These are phyloP conservation scores for Tulasnella sp. DNA, from an alignment of 768 basidiomycete species.

Conservation along the genomic window DNA sequence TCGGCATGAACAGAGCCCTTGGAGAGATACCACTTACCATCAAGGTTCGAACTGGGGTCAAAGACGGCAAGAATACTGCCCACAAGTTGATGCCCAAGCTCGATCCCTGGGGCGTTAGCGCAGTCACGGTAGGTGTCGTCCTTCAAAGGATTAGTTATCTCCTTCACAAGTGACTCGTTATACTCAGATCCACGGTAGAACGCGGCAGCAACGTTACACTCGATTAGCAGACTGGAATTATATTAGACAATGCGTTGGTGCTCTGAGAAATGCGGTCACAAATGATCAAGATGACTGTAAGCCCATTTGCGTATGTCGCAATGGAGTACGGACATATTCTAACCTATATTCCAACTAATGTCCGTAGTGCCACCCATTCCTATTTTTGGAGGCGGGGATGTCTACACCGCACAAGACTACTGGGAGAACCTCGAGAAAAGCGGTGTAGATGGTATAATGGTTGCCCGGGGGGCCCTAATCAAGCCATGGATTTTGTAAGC, in stretches of 20 bases:
- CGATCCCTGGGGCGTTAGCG: slow-evolving; percentile 53
- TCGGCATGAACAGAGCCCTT: slow-evolving; percentile 87
- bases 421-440: slow-evolving; percentile 69
- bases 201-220: slow-evolving; percentile 91
- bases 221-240: slow-evolving; percentile 93
- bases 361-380: slow-evolving; percentile 68
- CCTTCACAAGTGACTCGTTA: slow-evolving; percentile 41
- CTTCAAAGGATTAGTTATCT: slow-evolving; percentile 34
- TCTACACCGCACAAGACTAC: slow-evolving; percentile 82
- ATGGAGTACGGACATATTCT: neutral
- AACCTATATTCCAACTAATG: neutral
- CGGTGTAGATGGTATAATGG: slow-evolving; percentile 94
- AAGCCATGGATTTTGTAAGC: slow-evolving; percentile 50
- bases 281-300: slow-evolving; percentile 59
- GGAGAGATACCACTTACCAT: slow-evolving; percentile 90
- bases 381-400: slow-evolving; percentile 95
- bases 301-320: slow-evolving; percentile 35
- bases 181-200: slow-evolving; percentile 86
- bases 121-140: slow-evolving; percentile 47
- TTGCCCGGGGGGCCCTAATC: slow-evolving; percentile 90
- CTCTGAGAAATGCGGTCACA: slow-evolving; percentile 53
- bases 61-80: slow-evolving; percentile 77
- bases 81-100: slow-evolving; percentile 90
- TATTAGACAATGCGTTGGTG: slow-evolving; percentile 79
- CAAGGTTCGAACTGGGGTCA: slow-evolving; percentile 90